Conservation (phyloP, 176 grass and related monocot genomes). For the Puya raimondii region DNA sequence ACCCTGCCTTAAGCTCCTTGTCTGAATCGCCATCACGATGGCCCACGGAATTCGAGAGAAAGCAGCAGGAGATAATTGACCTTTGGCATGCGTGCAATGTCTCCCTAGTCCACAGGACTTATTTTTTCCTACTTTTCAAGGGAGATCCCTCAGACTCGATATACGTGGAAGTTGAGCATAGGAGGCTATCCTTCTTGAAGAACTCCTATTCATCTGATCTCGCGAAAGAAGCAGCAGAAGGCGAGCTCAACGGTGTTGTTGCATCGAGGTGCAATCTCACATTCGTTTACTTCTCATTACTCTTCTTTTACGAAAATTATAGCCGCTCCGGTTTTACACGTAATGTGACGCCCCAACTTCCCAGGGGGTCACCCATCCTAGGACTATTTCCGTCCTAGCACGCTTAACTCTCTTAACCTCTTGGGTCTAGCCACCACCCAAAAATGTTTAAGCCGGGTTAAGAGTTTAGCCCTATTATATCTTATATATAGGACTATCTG, state of each 20-base stretch:
- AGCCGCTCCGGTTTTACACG: too few relatives aligned
- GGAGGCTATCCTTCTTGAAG: conserved; percentile 64
- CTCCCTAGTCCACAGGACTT: conserved; percentile 71
- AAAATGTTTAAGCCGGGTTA: too few relatives aligned
- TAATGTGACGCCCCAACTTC: too few relatives aligned
- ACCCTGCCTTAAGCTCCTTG: conserved; percentile 8
- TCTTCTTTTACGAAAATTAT: too few relatives aligned
- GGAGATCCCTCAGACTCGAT: conserved; percentile 64
- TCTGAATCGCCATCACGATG: conserved; percentile 32
- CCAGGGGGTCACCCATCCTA: too few relatives aligned
- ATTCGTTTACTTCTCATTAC: too few relatives aligned
- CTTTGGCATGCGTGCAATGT: conserved; percentile 80
- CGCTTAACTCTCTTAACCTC: too few relatives aligned
- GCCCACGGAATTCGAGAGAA: conserved; percentile 52
- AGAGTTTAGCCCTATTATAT: too few relatives aligned
- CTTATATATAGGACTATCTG: too few relatives aligned
- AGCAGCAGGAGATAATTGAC: conserved; percentile 62
- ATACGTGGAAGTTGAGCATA: conserved; percentile 87
- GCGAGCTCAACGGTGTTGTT: conserved; percentile 17
- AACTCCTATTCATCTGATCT: conserved; percentile 19
- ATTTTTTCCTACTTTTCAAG: conserved; percentile 91
- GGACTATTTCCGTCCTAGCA: too few relatives aligned
- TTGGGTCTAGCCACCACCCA: too few relatives aligned
- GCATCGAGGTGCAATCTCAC: conserved; percentile 30
- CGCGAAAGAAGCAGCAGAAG: conserved; percentile 2